These are phyloP conservation scores for Darksidea phi DNA, from an alignment of 495 filamentous ascomycete genomes.

Conservation along the genomic window DNA sequence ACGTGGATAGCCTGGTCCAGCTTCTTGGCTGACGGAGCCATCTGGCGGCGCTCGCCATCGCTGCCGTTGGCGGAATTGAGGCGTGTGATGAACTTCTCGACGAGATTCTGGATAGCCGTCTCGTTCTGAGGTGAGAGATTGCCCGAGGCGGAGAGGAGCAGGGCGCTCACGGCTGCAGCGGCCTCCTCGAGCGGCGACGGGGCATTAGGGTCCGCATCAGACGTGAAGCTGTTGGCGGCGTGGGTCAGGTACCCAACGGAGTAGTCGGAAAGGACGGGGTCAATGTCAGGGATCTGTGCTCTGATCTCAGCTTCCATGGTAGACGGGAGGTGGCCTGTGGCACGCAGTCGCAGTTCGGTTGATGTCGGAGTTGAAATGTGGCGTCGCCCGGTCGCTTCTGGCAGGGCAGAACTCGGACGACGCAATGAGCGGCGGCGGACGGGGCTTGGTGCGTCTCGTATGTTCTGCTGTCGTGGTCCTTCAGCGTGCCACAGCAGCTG, in stretches of 20 bases:
- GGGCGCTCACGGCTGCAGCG: slow-evolving; percentile 73
- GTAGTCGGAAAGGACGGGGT: slow-evolving; percentile 88
- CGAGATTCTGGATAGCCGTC: slow-evolving; percentile 72
- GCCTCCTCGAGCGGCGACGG: slow-evolving; percentile 81
- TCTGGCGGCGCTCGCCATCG: slow-evolving; percentile 65
- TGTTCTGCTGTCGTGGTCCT: too few species aligned
- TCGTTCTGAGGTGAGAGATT: slow-evolving; percentile 68
- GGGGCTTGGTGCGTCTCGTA: too few species aligned
- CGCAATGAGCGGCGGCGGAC: too few species aligned
- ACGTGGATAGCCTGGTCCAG: slow-evolving; percentile 96
- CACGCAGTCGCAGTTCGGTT: not conserved
- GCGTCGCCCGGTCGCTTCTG: too few species aligned
- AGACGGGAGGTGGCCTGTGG: not conserved
- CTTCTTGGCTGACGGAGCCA: slow-evolving; percentile 72
- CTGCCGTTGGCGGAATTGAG: slow-evolving; percentile 71
- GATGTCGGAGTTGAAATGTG: not conserved
- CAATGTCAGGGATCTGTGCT: slow-evolving; percentile 80
- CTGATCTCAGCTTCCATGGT: slow-evolving; percentile 90
- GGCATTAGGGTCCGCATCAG: slow-evolving; percentile 66
- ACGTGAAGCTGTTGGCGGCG: slow-evolving; percentile 77
- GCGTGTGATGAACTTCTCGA: slow-evolving; percentile 85
- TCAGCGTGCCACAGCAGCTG: too few species aligned
- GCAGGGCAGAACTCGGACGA: too few species aligned
- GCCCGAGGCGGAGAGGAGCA: slow-evolving; percentile 88
- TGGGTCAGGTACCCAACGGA: slow-evolving; percentile 92